Conservation (phyloP, 495 filamentous ascomycete genomes). For the Melanomma pulvis-pyrius region DNA sequence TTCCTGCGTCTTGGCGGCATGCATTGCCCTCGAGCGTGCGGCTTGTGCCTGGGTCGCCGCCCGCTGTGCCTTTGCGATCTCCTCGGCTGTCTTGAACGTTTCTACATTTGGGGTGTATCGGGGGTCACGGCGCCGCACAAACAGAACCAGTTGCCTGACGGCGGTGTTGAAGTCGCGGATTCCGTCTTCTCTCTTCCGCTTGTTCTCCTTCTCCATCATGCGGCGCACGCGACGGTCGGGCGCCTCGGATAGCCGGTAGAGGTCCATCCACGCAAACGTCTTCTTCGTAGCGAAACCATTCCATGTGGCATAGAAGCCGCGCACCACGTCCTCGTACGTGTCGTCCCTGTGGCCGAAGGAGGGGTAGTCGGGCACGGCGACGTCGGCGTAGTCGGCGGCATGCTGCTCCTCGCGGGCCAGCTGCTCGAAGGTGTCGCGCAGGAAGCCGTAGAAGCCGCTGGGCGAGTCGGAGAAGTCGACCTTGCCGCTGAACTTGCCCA, state of each 20-base stretch:
- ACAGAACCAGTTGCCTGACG: conserved; percentile 82
- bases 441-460: conserved; percentile 77
- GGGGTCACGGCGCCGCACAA: conserved; percentile 91
- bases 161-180: conserved; percentile 90
- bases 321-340: conserved; percentile 69
- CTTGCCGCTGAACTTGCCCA: conserved; percentile 73
- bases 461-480: conserved; percentile 76
- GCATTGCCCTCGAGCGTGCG: conserved; percentile 77
- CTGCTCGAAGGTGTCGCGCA: conserved; percentile 73
- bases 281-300: conserved; percentile 80
- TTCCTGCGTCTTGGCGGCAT: conserved; percentile 69
- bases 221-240: conserved; percentile 82
- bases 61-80: conserved; percentile 78
- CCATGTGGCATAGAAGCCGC: conserved; percentile 83
- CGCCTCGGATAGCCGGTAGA: conserved; percentile 77
- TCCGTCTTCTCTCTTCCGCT: conserved; percentile 75
- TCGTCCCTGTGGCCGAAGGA: conserved; percentile 74
- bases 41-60: conserved; percentile 81
- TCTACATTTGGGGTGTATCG: conserved; percentile 71
- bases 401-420: conserved; percentile 80
- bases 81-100: conserved; percentile 59
- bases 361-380: conserved; percentile 67
- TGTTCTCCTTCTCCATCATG: conserved; percentile 95
- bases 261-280: conserved; percentile 85
- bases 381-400: conserved; percentile 68